Base-by-base conservation (phyloP, 768 basidiomycete species). In the Gloeopeniophorella convolvens region DNA sequence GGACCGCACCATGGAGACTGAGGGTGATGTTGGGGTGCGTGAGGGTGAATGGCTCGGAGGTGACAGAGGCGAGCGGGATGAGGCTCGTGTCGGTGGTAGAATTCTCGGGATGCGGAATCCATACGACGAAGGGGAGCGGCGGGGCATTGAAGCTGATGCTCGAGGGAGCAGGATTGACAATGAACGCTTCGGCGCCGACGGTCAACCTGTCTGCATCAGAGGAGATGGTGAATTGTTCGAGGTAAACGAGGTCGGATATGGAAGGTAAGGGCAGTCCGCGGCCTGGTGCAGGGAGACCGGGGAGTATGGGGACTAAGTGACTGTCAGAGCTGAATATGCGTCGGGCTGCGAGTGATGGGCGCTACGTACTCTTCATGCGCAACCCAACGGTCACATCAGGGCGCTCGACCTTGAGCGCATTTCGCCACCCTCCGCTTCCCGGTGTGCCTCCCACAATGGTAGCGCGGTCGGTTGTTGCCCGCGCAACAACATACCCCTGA, bases 1-100 rank as follows among this genome's bases (percentile, higher is more conserved):
- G 71, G 24, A 86, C 74, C 15, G 54, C 63, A 23, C 88, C 88
- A 11, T 68, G 64, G 30, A 88, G 66, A 28, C 65, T 56, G 20
- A 89, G 59, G 0, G 83, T 78, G 44, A 83, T 73, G 60, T 87
- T 89, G 11, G 84, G 83, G 58, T 80, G 79, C 0, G 78, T 81
- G 40, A 86, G 72, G 0, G 64, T 60, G 61, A 87, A 81, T 2
- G 83, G 77, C 3, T 68, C 62, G 4, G 79, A 78, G 33, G 70
- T 60, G 13, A 82, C 76, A 4, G 75, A 69, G 16, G 80, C 83
- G 4, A 88, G 65, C 1, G 77, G 72, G 33, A 80, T 57, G 24
- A 57, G 37, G 4, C 55, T 10, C 5, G 54, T 13, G 20, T 58
- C 21, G 62, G 51, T 15, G 12, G 56, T 46, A 1, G 48, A 13